These are phyloP conservation scores for Chaetomium sp. DNA, from an alignment of 2,329 filamentous ascomycete species.

Conservation along the genomic window DNA sequence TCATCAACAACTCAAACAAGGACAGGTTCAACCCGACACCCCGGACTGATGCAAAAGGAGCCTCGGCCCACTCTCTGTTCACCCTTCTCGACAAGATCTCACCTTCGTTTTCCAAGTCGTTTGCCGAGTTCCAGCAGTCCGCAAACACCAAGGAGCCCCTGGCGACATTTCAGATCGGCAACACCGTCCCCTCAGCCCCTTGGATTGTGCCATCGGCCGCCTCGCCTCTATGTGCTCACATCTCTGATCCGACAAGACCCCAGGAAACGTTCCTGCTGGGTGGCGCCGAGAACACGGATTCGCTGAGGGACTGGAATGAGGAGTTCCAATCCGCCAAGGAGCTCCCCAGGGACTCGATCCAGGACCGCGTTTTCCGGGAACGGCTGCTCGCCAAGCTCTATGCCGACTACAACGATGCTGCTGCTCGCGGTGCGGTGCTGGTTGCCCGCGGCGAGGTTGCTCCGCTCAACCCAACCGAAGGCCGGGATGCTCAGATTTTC, in stretches of 20 bases:
- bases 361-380: constrained; percentile 95
- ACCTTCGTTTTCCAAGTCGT: constrained; percentile 76
- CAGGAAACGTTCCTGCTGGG: constrained; percentile 91
- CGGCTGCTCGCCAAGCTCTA: constrained; percentile 93
- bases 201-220: constrained; percentile 80
- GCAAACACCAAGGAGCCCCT: constrained; percentile 86
- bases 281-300: constrained; percentile 91
- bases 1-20: constrained; percentile 94
- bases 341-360: constrained; percentile 87
- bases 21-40: constrained; percentile 92
- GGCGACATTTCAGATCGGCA: constrained; percentile 92
- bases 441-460: constrained; percentile 92
- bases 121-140: constrained; percentile 77
- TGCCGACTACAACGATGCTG: constrained; percentile 96
- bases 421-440: constrained; percentile 85
- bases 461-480: constrained; percentile 92
- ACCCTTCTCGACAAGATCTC: constrained; percentile 78
- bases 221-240: constrained; percentile 68
- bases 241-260: constrained; percentile 80
- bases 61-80: constrained; percentile 82
- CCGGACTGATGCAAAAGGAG: constrained; percentile 73
- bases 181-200: constrained; percentile 86
- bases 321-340: constrained; percentile 97
- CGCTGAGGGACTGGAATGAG: constrained; percentile 96
- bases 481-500: constrained; percentile 91